Base-by-base conservation (phyloP, 2,329 filamentous ascomycete genomes). In the Eutypella sp. region DNA sequence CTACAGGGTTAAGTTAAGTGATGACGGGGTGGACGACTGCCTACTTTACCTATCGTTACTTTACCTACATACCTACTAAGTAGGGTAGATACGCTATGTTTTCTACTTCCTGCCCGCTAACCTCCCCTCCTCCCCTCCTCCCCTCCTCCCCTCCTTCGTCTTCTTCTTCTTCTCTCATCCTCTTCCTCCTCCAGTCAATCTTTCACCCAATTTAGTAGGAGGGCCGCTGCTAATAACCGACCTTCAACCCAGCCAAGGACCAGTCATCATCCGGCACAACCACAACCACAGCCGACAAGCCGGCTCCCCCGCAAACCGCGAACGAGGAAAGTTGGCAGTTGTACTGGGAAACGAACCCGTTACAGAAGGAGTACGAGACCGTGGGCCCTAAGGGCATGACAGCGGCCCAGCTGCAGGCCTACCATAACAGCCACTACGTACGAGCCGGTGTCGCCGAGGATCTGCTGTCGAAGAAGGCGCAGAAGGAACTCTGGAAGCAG, bases 401-500 rank as follows among this genome's bases (percentile, higher is more conserved):
- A 3, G 64, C 69, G 44, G 76, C 81, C 46, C 29, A 15, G 11
- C 71, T 68, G 47, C 71, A 73, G 54, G 69, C 68, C 19, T 79
- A 73, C 65, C 58, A 70, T 31, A 71, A 74, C 60, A 58, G 69
- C 16, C 67, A 71, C 52, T 69, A 76, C 47, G 66, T 78, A 34
- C 65, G 65, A 37, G 67, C 67, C 39, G 66, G 69, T 31, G 65
- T 18, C 36, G 36, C 65, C 38, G 59, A 66, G 48, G 54, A 59
- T 31, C 42, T 44, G 6, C 55, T 62, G 29, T 57, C 55, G n/a
- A 66, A 69, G 60, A 79, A 79, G 61, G 63, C 72, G 22, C 73
- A 79, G 57, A 73, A 74, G 56, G 78, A 81, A 55, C 73, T 77
- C 58, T 82, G 78, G 78, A 78, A 77, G 62, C 66, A 69, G 40